Evolutionary conservation across 441 rosid genomes (phyloP).

Genomic region (Gossypium lobatum): DNA sequence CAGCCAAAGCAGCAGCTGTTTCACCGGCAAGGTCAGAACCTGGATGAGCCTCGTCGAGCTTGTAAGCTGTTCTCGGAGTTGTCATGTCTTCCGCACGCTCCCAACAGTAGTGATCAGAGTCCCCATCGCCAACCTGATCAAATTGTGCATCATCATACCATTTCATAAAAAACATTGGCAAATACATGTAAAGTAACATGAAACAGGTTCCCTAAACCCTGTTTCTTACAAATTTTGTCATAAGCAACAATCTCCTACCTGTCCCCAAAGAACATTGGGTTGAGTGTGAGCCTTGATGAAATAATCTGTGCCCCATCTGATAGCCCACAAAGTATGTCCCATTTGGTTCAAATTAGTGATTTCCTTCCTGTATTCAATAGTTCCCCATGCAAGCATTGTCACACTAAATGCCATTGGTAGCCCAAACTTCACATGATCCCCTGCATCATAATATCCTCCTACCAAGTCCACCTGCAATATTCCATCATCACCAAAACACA

Average conservation of each 20-base stretch:
- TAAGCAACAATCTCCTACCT: slow-evolving; percentile 23
- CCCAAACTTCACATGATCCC: slow-evolving; percentile 91
- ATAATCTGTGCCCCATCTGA: slow-evolving; percentile 84
- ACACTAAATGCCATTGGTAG: slow-evolving; percentile 76
- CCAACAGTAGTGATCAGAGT: slow-evolving; percentile 86
- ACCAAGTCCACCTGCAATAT: slow-evolving; percentile 60
- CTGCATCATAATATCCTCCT: slow-evolving; percentile 93
- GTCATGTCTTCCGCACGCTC: slow-evolving; percentile 89
- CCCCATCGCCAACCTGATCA: slow-evolving; percentile 75
- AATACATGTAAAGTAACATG: too few relatives aligned
- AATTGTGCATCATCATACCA: not conserved
- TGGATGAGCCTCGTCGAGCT: slow-evolving; percentile 58
- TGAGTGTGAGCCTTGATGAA: slow-evolving; percentile 69
- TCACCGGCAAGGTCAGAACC: slow-evolving; percentile 90
- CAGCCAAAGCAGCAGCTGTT: slow-evolving; percentile 85
- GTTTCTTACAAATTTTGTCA: not conserved
- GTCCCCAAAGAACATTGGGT: slow-evolving; percentile 71
- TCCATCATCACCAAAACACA: not conserved
- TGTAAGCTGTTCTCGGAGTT: slow-evolving; percentile 69
- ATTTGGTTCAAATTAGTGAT: slow-evolving; percentile 50
- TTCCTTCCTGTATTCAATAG: slow-evolving; percentile 54
- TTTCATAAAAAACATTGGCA: not conserved
- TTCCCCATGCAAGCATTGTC: slow-evolving; percentile 85
- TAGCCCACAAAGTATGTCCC: slow-evolving; percentile 52
- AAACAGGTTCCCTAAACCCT: slow-evolving; percentile 7